These are phyloP conservation scores for Stropharia rugosoannulata DNA, from an alignment of 768 basidiomycete species.

Conservation along the genomic window DNA sequence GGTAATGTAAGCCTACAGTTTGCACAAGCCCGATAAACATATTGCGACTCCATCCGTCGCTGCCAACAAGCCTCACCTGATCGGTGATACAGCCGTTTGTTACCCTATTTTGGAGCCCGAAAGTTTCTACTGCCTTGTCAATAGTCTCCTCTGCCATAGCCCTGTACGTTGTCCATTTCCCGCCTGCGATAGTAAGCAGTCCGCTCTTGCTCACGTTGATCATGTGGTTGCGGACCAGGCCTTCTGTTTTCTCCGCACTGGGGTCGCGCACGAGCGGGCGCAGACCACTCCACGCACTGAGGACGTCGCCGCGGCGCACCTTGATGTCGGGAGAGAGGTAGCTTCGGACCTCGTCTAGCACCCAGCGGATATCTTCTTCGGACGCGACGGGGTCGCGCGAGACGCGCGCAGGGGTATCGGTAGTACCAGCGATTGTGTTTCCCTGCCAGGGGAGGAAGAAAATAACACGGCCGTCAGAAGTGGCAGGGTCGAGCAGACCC, in stretches of 20 bases:
- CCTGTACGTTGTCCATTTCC: conserved; percentile 98
- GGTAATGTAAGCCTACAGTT: conserved; percentile 48
- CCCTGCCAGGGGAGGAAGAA: conserved; percentile 99
- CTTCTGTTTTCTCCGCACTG: conserved; percentile 66
- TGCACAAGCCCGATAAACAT: conserved; percentile 98
- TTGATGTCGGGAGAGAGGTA: conserved; percentile 93
- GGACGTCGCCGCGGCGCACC: conserved; percentile 91
- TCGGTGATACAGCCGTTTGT: conserved; percentile 76
- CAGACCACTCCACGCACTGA: conserved; percentile 93
- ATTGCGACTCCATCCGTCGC: conserved; percentile 91
- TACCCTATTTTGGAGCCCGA: conserved; percentile 55
- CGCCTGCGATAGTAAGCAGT: conserved; percentile 91
- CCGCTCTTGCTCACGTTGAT: conserved; percentile 80
- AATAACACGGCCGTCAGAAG: conserved; percentile 95
- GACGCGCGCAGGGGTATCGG: conserved; percentile 79
- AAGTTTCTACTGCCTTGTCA: conserved; percentile 80
- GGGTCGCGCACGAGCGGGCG: conserved; percentile 89
- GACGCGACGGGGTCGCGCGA: conserved; percentile 72
- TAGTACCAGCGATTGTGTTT: conserved; percentile 96
- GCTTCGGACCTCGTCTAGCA: conserved; percentile 87
- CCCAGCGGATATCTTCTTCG: conserved; percentile 97
- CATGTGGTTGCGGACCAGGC: conserved; percentile 91
- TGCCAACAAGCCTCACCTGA: conserved; percentile 80
- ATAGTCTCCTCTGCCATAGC: conserved; percentile 96
- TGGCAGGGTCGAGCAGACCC: conserved; percentile 94